Conservation (phyloP, 345 rosid genomes). For the Erucastrum elatum region DNA sequence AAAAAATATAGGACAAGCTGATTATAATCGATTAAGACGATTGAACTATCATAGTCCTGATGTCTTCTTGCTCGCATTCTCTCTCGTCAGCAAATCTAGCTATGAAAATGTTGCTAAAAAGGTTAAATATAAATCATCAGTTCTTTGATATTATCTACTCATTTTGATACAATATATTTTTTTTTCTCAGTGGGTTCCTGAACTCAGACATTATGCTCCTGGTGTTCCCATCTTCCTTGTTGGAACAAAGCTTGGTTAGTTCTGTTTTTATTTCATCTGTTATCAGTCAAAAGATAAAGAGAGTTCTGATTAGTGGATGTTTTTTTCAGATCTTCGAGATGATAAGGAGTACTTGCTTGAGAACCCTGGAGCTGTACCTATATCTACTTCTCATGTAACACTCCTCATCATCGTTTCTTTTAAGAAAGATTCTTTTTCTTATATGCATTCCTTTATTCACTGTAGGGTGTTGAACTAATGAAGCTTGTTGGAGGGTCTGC, state of each 20-base stretch:
- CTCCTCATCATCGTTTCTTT: background rate
- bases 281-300: background rate
- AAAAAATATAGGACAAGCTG: conserved; percentile 86
- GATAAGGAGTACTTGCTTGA: conserved; percentile 67
- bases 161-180: conserved; percentile 32
- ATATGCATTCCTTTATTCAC: background rate
- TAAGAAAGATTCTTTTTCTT: background rate
- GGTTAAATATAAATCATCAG: conserved; percentile 33
- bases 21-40: conserved; percentile 83
- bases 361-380: conserved; percentile 75
- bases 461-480: conserved; percentile 77
- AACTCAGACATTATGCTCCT: conserved; percentile 84
- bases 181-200: conserved; percentile 84
- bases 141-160: background rate
- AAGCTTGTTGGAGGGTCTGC: conserved; percentile 72
- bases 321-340: conserved; percentile 69
- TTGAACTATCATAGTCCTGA: conserved; percentile 89
- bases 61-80: conserved; percentile 86
- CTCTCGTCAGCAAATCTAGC: conserved; percentile 90
- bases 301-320: background rate
- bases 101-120: conserved; percentile 86
- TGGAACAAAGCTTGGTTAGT: conserved; percentile 80
- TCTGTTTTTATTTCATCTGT: background rate
- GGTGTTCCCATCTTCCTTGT: conserved; percentile 82
- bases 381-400: conserved; percentile 67